Evolutionary conservation across 192 early-diverging fungal species (phyloP), one percentile per base, ranked within the genome.

Genomic region (Rhizophagus clarus): DNA sequence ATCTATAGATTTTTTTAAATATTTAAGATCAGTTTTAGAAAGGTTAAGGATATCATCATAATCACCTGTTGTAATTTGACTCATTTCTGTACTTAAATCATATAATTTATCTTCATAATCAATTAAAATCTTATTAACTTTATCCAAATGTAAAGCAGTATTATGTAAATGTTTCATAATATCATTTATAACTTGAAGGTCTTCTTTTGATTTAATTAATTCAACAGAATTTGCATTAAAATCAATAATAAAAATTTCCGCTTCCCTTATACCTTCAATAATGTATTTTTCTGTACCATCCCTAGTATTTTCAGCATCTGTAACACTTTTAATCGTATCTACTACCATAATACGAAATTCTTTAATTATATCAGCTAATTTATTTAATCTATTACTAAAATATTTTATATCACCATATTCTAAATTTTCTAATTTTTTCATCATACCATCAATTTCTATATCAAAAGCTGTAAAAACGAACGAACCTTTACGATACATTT

Each of bases 401-500:
- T 51, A 74, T 31, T 32, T 31, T 9, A n/a, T 20, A 51, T 60
- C 47, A 74, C 47, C 31, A 37, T 20, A 26, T 34, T 60, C 42
- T 24, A 51, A 24, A 22, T n/a, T 31, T 28, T 60, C 72, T 0
- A 74, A 29, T 74, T 24, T 74, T n/a, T 74, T 24, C 72, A 74
- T 56, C 72, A 74, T 47, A 3, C 10, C 29, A n/a, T 31, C 45
- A 32, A 74, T 74, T 74, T 74, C 72, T 26, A 60, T 74, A 31
- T 74, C 15, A 74, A 74, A 74, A 0, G 72, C 26, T 74, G 45
- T 47, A 56, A 74, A 74, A 1, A 74, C 72, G 14, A 31, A 74
- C 1, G 72, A 74, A 34, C 72, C 72, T 74, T 74, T 74, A 28
- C 72, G 72, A 74, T 74, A 74, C 72, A 74, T 74, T 56, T 31